A percentile compares a stretch with the other conserved stretches of the same genome.
These are phyloP conservation scores for Chaetothyriales sp. DNA, from an alignment of 2,329 filamentous ascomycete genomes.

Conservation along the genomic window DNA sequence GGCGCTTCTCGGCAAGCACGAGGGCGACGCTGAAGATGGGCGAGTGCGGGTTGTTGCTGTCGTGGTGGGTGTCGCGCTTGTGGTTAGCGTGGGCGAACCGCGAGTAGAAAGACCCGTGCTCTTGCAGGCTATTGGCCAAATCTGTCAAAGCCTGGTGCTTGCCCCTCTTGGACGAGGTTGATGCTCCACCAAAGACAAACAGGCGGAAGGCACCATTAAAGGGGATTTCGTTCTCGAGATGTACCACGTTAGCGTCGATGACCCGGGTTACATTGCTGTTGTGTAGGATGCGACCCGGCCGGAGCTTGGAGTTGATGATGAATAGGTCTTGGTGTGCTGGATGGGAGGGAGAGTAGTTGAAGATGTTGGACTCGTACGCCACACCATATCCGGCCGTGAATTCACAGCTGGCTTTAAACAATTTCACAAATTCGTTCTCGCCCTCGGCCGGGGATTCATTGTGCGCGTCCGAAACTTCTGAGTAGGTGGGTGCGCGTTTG, in stretches of 20 bases:
- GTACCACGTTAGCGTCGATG: conserved; percentile 76
- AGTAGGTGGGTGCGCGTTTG: conserved; percentile 56
- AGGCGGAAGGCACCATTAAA: conserved; percentile 79
- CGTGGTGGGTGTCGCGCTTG: conserved; percentile 58
- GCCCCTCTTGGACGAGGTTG: conserved; percentile 38
- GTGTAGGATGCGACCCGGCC: conserved; percentile 60
- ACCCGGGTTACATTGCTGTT: conserved; percentile 75
- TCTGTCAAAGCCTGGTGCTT: conserved; percentile 47
- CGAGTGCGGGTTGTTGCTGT: conserved; percentile 73
- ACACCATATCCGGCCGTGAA: conserved; percentile 90
- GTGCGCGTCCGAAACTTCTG: conserved; percentile 54
- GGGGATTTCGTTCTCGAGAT: conserved; percentile 79
- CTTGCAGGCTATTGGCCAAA: conserved; percentile 51
- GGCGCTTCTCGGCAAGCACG: conserved; percentile 55
- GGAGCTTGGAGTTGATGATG: conserved; percentile 55
- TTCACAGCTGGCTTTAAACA: conserved; percentile 81
- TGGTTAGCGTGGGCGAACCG: conserved; percentile 32
- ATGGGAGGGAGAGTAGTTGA: conserved; percentile 72
- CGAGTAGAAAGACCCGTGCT: conserved; percentile 58
- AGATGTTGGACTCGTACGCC: conserved; percentile 63
- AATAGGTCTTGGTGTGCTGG: conserved; percentile 47
- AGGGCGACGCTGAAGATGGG: conserved; percentile 67
- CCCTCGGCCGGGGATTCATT: conserved; percentile 23
- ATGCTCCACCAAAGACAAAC: conserved; percentile 69
- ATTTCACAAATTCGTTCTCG: conserved; percentile 69